Evolutionary conservation across 23 red algal species (phyloP).

Genomic region (Cyanidium caldarium): DNA sequence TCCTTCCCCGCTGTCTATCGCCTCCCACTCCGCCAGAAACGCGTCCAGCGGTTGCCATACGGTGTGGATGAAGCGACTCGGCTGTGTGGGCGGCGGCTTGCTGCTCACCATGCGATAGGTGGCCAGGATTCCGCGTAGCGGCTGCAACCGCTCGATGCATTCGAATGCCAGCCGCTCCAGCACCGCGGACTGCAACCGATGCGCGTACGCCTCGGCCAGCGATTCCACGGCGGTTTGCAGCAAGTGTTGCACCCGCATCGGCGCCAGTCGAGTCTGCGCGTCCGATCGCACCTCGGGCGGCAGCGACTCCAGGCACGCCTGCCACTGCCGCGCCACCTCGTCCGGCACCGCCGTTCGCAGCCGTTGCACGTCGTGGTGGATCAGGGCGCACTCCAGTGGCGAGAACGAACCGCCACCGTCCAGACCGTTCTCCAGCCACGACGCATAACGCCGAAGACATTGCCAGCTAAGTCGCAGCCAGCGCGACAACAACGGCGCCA

Average conservation of each 20-base stretch:
- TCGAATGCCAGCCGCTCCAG: not conserved
- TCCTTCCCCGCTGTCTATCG: not conserved
- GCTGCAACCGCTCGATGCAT: conserved; percentile 62
- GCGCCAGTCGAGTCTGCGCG: not conserved
- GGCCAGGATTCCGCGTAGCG: conserved; percentile 78
- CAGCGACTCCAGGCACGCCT: not conserved
- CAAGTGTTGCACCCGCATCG: not conserved
- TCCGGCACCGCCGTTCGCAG: not conserved
- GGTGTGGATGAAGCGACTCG: conserved; percentile 60
- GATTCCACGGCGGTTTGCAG: not conserved
- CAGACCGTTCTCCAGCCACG: not conserved
- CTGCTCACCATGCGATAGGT: conserved; percentile 77
- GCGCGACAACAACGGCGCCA: not conserved
- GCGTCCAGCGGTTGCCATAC: conserved; percentile 47
- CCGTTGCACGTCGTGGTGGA: not conserved
- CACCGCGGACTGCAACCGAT: not conserved
- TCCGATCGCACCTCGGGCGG: not conserved
- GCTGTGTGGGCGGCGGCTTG: conserved; percentile 49
- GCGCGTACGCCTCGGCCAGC: not conserved
- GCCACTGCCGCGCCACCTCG: not conserved
- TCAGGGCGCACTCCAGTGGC: not conserved
- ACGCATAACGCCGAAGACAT: not conserved
- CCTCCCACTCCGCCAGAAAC: not conserved
- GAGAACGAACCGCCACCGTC: not conserved
- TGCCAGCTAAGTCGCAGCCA: not conserved